A percentile compares a stretch with the other conserved stretches of the same genome.
Evolutionary conservation across 2,329 filamentous ascomycete genomes (phyloP).

Genomic region (Dothideomycetidae sp.): DNA sequence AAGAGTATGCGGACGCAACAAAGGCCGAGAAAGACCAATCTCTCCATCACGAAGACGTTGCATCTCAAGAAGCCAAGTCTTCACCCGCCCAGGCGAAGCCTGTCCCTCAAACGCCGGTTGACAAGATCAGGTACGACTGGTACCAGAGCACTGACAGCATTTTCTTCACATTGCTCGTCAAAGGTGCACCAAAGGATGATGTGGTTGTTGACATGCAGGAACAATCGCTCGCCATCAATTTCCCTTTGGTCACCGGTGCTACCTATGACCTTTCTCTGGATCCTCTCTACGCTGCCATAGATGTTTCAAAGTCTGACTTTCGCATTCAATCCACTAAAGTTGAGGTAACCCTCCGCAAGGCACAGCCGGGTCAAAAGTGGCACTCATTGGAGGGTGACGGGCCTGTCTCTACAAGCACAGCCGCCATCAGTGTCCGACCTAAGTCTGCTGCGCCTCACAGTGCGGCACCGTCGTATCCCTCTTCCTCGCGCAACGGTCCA

Average conservation of each 20-base stretch:
- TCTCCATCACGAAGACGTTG: background rate
- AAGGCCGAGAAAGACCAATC: background rate
- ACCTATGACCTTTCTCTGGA: conserved; percentile 49
- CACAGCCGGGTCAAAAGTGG: conserved; percentile 54
- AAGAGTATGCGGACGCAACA: conserved; percentile 13
- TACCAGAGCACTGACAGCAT: conserved; percentile 49
- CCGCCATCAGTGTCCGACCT: background rate
- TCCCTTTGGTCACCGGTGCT: conserved; percentile 36
- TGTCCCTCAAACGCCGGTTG: conserved; percentile 32
- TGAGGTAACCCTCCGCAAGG: conserved; percentile 60
- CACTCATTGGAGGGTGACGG: conserved; percentile 38
- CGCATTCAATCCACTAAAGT: conserved; percentile 64
- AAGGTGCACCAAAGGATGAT: conserved; percentile 46
- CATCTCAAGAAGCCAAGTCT: background rate
- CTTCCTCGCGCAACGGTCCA: conserved; percentile 66
- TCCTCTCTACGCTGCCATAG: conserved; percentile 53
- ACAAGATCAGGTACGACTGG: conserved; percentile 55
- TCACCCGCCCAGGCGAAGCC: conserved; percentile 11
- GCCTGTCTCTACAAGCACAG: conserved; percentile 3
- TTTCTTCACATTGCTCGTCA: conserved; percentile 51
- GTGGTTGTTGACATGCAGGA: conserved; percentile 36
- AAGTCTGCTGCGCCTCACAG: conserved; percentile 8
- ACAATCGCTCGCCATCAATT: conserved; percentile 40
- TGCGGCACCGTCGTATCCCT: conserved; percentile 56
- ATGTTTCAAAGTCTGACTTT: conserved; percentile 44